These are phyloP conservation scores for Eragrostis tef DNA, from an alignment of 202 grass and related monocot genomes.

Conservation along the genomic window DNA sequence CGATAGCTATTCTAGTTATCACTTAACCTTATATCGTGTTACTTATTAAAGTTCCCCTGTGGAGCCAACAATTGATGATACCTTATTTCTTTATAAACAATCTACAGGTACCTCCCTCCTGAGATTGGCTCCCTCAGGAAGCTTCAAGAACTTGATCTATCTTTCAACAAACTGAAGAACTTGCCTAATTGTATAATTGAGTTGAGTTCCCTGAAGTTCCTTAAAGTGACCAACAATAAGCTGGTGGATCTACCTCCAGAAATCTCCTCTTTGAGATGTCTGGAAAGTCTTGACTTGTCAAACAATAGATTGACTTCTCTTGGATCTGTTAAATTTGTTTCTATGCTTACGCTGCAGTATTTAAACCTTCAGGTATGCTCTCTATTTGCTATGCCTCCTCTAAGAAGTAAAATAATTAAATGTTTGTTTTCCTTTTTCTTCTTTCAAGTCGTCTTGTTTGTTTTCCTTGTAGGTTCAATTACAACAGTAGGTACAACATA, in stretches of 20 bases:
- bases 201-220: constrained; percentile 61
- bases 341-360: constrained; percentile 82
- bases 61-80: constrained; percentile 17
- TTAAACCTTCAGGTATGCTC: constrained; percentile 90
- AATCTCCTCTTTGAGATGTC: constrained; percentile 75
- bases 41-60: constrained; percentile 4
- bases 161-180: constrained; percentile 96
- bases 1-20: not conserved
- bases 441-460: constrained; percentile 24
- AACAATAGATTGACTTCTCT: constrained; percentile 92
- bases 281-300: constrained; percentile 88
- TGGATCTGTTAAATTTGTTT: constrained; percentile 67
- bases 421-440: constrained; percentile 32
- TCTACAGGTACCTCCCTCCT: constrained; percentile 86
- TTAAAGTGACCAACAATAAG: constrained; percentile 98
- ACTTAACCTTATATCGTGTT: constrained; percentile 32
- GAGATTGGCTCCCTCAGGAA: constrained; percentile 82
- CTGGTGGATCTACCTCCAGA: constrained; percentile 73
- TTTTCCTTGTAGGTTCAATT: not conserved
- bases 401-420: not conserved
- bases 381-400: not conserved
- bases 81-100: constrained; percentile 35
- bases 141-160: constrained; percentile 92
- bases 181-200: constrained; percentile 85
- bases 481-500: not conserved